phyloP scores from a whole-genome alignment of 2,329 filamentous ascomycete genomes.

The Triangularia verruculosa region DNA sequence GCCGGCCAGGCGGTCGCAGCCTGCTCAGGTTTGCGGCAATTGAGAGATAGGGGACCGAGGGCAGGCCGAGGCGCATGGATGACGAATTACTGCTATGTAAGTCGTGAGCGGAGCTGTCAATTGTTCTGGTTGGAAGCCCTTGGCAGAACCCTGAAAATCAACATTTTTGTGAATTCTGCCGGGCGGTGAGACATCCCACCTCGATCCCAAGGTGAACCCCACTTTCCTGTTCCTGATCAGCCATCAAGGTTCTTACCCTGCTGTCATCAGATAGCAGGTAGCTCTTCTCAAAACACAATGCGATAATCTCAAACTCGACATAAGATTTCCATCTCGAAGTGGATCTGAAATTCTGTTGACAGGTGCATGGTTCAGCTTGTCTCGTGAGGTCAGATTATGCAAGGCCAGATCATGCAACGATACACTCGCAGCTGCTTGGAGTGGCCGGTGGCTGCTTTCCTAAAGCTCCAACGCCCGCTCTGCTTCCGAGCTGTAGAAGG shows the following conservation, averaged over 20 bases:
- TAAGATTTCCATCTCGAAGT: too few species aligned
- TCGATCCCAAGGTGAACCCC: not conserved
- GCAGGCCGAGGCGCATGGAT: conserved; percentile 15
- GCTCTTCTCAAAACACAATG: not conserved
- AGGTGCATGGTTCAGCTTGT: not conserved
- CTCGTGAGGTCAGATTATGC: not conserved
- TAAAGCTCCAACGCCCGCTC: not conserved
- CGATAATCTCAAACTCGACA: too few species aligned
- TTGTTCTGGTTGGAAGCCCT: not conserved
- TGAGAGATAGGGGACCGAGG: conserved; percentile 4
- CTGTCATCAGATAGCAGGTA: not conserved
- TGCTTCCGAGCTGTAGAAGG: not conserved
- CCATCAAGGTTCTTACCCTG: conserved; percentile 11
- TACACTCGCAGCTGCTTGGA: not conserved
- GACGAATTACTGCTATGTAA: conserved; percentile 1
- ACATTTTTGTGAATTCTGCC: conserved; percentile 21
- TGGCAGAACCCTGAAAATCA: not conserved
- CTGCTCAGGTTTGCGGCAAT: conserved; percentile 11
- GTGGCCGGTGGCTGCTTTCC: not conserved
- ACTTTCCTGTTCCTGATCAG: not conserved
- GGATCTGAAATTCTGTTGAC: not conserved
- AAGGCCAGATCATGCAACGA: not conserved
- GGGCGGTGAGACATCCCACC: conserved; percentile 14
- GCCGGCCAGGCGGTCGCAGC: not conserved
- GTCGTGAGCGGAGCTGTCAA: not conserved